Conservation (phyloP, 306 rosid genomes). For the Lathyrus sativus region DNA sequence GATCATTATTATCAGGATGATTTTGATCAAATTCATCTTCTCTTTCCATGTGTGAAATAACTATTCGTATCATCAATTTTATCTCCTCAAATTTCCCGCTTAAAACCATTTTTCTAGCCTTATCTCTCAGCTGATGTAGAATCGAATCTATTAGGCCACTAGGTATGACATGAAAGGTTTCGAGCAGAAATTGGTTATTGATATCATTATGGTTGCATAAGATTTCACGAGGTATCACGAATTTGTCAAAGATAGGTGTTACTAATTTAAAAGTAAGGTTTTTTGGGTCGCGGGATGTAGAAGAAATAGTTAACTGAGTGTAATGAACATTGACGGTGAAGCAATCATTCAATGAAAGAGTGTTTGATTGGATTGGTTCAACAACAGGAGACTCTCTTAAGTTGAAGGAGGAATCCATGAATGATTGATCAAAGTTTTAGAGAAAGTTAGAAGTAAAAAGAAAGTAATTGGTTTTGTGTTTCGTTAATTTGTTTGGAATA, state of each 20-base stretch:
- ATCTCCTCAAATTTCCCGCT: too few relatives aligned
- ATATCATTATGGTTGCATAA: background rate
- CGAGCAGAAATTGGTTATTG: background rate
- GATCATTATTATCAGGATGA: too few relatives aligned
- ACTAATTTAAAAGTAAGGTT: background rate
- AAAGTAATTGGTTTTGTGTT: too few relatives aligned
- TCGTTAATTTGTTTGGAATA: too few relatives aligned
- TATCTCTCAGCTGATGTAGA: background rate
- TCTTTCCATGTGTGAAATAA: background rate
- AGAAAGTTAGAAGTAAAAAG: too few relatives aligned
- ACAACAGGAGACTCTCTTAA: too few relatives aligned
- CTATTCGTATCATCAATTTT: background rate
- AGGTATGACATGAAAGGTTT: background rate
- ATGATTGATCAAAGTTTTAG: too few relatives aligned
- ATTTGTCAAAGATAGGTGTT: background rate
- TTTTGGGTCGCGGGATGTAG: background rate
- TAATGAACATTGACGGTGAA: background rate
- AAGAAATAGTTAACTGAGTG: background rate
- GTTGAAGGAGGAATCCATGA: background rate
- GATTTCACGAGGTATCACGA: background rate
- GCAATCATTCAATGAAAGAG: background rate
- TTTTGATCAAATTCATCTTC: too few relatives aligned
- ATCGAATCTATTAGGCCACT: background rate
- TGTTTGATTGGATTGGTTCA: too few relatives aligned
- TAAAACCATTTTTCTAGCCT: background rate